phyloP scores from a whole-genome alignment of 1,284 basidiomycete species.

The Melampsora americana region DNA sequence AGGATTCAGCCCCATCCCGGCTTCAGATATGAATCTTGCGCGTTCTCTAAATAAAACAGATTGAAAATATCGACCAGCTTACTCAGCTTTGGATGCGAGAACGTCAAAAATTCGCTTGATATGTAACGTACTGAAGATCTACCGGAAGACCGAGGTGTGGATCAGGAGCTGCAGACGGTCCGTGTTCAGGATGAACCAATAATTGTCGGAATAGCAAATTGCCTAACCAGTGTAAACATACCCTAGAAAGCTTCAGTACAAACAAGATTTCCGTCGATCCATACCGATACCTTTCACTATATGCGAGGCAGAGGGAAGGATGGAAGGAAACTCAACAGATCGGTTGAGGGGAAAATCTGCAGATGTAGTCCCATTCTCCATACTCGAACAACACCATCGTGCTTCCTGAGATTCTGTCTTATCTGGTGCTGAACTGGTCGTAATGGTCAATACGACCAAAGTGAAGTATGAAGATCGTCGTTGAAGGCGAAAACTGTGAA shows the following conservation, averaged over 20 bases:
- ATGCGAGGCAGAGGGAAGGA: background rate
- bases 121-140: slow-evolving; percentile 14
- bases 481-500: too few species aligned
- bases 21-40: background rate
- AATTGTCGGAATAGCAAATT: slow-evolving; percentile 39
- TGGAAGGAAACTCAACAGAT: slow-evolving; percentile 17
- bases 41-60: background rate
- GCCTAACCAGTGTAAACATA: background rate
- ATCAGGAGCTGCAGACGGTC: slow-evolving; percentile 8
- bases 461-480: too few species aligned
- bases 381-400: slow-evolving; percentile 35
- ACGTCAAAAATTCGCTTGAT: background rate
- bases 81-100: background rate
- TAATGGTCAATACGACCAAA: too few species aligned
- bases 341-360: slow-evolving; percentile 28
- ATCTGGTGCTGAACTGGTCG: background rate
- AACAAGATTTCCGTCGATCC: background rate
- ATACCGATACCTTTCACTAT: background rate
- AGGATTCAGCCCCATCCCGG: slow-evolving; percentile 20
- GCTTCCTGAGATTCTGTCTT: background rate
- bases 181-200: slow-evolving; percentile 27
- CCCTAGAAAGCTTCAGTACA: background rate
- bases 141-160: background rate
- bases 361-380: slow-evolving; percentile 36
- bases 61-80: background rate